These are phyloP conservation scores for Fraxinus angustifolia DNA, from an alignment of 305 asterid species.

Conservation along the genomic window DNA sequence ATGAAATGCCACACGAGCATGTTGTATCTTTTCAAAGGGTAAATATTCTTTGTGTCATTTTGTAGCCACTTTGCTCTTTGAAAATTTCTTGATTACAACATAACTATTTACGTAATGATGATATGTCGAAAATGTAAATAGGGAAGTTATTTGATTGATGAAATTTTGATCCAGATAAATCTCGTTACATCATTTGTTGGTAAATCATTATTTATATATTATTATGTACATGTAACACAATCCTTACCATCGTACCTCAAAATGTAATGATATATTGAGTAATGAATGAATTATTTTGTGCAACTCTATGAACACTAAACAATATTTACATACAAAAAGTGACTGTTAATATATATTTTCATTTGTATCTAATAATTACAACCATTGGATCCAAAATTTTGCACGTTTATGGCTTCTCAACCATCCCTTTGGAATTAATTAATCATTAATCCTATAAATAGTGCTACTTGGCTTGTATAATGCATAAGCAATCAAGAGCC, in stretches of 20 bases:
- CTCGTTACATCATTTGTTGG: too few species aligned
- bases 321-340: background rate
- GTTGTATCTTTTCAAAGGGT: background rate
- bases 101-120: too few species aligned
- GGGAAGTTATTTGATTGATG: too few species aligned
- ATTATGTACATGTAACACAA: too few species aligned
- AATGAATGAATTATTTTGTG: background rate
- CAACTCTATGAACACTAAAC: background rate
- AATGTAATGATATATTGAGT: background rate
- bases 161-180: background rate
- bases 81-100: background rate
- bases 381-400: background rate
- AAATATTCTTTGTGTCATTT: background rate
- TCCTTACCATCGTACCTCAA: background rate
- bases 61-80: background rate
- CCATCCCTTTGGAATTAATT: background rate
- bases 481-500: background rate
- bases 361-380: background rate
- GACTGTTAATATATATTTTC: background rate
- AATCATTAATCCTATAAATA: too few species aligned
- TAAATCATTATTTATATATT: too few species aligned
- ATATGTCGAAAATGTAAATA: too few species aligned
- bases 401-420: background rate
- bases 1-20: too few species aligned
- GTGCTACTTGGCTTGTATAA: background rate